A percentile compares a stretch with the other conserved stretches of the same genome.
Conservation (phyloP, 208 protist species). For the Leishmania gerbilli region DNA sequence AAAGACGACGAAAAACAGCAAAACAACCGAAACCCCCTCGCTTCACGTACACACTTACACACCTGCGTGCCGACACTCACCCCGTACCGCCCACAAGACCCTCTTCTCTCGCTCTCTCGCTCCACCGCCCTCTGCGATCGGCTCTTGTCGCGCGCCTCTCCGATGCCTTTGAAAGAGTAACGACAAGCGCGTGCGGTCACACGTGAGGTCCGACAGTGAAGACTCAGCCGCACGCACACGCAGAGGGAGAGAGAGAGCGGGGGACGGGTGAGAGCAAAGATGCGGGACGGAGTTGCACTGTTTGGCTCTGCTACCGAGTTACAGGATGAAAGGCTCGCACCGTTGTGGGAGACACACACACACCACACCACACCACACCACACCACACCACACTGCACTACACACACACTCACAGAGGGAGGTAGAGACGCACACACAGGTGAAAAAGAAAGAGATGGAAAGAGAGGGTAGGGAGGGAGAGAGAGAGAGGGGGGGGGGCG, state of each 20-base stretch:
- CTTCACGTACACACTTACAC: too few relatives aligned
- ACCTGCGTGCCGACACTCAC: too few relatives aligned
- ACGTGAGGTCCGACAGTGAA: background rate
- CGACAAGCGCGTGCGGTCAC: background rate
- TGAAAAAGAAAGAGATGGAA: background rate
- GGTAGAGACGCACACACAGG: background rate
- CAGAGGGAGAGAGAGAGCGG: background rate
- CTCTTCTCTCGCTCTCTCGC: too few relatives aligned
- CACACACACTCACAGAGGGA: background rate
- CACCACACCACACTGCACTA: background rate
- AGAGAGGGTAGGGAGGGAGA: background rate
- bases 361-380: too few relatives aligned
- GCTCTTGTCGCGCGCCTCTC: too few relatives aligned
- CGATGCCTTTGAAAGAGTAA: background rate
- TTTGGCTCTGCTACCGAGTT: too few relatives aligned
- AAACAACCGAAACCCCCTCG: background rate
- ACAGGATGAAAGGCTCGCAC: too few relatives aligned
- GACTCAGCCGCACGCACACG: background rate
- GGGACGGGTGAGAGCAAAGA: background rate
- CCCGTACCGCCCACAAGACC: too few relatives aligned
- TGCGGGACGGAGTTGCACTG: background rate
- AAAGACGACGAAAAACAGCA: constrained; percentile 1
- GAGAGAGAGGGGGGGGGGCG: background rate
- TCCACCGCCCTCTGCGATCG: too few relatives aligned
- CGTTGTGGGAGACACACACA: too few relatives aligned